Percentiles rank a stretch among this genome's conserved stretches.
Evolutionary conservation across 495 filamentous ascomycete species (phyloP).

Genomic region (Aspergillus indologenus): DNA sequence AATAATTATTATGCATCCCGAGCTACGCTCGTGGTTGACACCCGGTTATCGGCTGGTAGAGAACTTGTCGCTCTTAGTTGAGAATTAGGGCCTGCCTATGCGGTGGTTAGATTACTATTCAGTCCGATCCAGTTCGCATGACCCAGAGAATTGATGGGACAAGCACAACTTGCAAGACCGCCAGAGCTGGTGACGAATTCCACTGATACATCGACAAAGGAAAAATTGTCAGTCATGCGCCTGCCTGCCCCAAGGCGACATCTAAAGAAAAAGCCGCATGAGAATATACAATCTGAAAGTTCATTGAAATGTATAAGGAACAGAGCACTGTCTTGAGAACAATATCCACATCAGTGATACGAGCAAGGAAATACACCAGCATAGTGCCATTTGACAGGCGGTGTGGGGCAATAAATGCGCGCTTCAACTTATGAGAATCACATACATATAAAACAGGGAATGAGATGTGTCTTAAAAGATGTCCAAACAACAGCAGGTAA

Average conservation of each 20-base stretch:
- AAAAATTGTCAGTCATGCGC: not conserved
- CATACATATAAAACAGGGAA: constrained; percentile 6
- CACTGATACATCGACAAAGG: not conserved
- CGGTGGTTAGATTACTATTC: not conserved
- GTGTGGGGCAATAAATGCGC: not conserved
- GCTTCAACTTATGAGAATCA: not conserved
- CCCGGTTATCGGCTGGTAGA: not conserved
- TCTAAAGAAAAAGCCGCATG: not conserved
- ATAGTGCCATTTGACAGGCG: too few species aligned
- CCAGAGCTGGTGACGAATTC: not conserved
- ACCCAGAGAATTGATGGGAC: not conserved
- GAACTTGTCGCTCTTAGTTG: not conserved
- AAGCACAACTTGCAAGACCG: not conserved
- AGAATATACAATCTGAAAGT: not conserved
- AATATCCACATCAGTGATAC: not conserved
- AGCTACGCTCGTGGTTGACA: not conserved
- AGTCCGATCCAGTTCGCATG: not conserved
- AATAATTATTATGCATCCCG: not conserved
- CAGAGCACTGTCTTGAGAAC: not conserved
- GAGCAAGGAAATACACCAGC: not conserved
- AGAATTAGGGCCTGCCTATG: not conserved
- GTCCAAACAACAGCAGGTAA: constrained; percentile 20
- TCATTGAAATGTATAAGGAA: not conserved
- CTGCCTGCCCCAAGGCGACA: not conserved
- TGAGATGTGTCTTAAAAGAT: constrained; percentile 15